Percentiles rank a stretch among this genome's conserved stretches.
These are phyloP conservation scores for Lasiodiplodia sp. DNA, from an alignment of 2,329 filamentous ascomycete genomes.

Conservation along the genomic window DNA sequence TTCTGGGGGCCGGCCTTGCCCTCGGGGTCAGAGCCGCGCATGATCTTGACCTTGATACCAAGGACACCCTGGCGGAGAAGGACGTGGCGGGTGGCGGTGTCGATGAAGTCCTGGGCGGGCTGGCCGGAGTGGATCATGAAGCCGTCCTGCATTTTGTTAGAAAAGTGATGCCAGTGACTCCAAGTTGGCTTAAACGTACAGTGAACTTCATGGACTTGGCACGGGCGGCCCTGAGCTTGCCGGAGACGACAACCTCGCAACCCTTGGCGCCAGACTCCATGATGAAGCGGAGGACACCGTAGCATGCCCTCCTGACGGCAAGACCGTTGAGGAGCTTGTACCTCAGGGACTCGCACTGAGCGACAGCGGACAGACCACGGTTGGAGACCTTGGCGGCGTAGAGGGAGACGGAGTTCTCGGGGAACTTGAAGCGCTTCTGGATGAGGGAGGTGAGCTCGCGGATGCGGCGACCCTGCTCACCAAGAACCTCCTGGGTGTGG, in stretches of 20 bases:
- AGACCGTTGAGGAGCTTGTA: constrained; percentile 99
- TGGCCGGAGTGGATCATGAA: constrained; percentile 99
- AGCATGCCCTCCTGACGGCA: constrained; percentile 97
- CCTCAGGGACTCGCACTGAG: constrained; percentile 99
- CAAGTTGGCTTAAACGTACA: constrained; percentile 59
- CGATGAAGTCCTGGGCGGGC: constrained; percentile 99
- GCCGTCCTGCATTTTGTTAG: constrained; percentile 68
- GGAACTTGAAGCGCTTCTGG: constrained; percentile 99
- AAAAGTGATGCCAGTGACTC: constrained; percentile 16
- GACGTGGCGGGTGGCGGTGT: constrained; percentile 97
- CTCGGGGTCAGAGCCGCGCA: constrained; percentile 99
- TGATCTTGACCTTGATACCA: constrained; percentile 99
- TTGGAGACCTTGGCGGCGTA: constrained; percentile 99
- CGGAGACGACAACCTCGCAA: constrained; percentile 99
- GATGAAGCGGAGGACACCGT: constrained; percentile 99
- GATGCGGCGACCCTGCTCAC: constrained; percentile 99
- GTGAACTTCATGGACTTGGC: constrained; percentile 99
- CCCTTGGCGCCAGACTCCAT: constrained; percentile 99
- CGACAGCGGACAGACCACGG: constrained; percentile 98
- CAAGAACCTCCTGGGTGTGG: constrained; percentile 99
- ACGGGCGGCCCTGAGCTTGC: constrained; percentile 98
- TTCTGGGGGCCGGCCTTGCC: constrained; percentile 98
- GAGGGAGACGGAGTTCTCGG: constrained; percentile 99
- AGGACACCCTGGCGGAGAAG: constrained; percentile 99
- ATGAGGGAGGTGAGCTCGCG: constrained; percentile 99